phyloP scores from a whole-genome alignment of 768 basidiomycete genomes.

The Suillus tomentosus region DNA sequence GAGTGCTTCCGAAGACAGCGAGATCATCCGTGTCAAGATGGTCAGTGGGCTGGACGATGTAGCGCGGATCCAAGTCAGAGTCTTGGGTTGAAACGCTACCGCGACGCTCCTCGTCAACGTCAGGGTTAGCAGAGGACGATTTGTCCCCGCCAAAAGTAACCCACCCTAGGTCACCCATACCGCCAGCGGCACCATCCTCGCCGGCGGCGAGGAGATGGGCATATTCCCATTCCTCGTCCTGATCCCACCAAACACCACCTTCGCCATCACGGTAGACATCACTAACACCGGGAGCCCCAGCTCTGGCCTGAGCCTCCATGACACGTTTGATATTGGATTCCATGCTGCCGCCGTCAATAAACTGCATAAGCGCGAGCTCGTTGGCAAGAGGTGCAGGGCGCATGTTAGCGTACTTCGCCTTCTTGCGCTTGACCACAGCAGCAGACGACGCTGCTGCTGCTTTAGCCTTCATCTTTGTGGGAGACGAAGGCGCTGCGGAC shows the following conservation, averaged over 20 bases:
- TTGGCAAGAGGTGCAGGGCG: slow-evolving; percentile 55
- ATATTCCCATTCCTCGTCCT: slow-evolving; percentile 72
- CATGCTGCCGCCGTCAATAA: slow-evolving; percentile 62
- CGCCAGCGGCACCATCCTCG: slow-evolving; percentile 26
- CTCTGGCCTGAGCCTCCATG: slow-evolving; percentile 57
- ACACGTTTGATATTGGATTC: slow-evolving; percentile 55
- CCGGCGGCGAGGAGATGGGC: slow-evolving; percentile 54
- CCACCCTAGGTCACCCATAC: slow-evolving; percentile 42
- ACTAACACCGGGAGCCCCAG: slow-evolving; percentile 39
- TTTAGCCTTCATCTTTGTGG: slow-evolving; percentile 26
- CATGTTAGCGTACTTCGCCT: slow-evolving; percentile 46
- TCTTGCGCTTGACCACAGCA: slow-evolving; percentile 50
- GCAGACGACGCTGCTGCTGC: slow-evolving; percentile 23
- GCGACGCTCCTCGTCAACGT: slow-evolving; percentile 37
- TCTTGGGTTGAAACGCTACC: slow-evolving; percentile 52
- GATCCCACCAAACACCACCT: slow-evolving; percentile 71
- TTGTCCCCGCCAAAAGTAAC: slow-evolving; percentile 41
- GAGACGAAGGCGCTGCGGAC: slow-evolving; percentile 30
- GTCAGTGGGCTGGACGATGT: slow-evolving; percentile 44
- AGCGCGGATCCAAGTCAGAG: slow-evolving; percentile 55
- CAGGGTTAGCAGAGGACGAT: slow-evolving; percentile 15
- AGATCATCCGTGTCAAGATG: slow-evolving; percentile 36
- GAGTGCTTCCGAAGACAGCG: slow-evolving; percentile 32
- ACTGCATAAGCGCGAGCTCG: slow-evolving; percentile 72
- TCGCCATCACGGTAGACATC: slow-evolving; percentile 62